Evolutionary conservation across 768 basidiomycete species (phyloP), one percentile per base, ranked within the genome.

Genomic region (Lactarius quietus): DNA sequence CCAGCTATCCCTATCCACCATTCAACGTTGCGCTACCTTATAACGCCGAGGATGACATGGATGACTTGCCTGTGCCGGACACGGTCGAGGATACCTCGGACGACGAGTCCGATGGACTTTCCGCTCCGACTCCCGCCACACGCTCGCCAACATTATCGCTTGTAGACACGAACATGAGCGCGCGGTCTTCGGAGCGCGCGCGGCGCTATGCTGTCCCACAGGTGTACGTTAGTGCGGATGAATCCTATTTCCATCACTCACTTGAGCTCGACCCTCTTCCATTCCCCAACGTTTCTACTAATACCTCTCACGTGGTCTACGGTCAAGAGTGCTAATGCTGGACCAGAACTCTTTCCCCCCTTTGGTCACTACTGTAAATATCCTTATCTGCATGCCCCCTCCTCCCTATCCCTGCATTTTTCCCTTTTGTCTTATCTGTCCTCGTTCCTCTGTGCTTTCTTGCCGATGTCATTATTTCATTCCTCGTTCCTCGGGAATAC

Each of bases 31-130:
- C 87, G 54, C 79, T 88, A 53, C 86, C 90, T 62, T 88, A 87
- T 70, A 82, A 81, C 72, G 80, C 85, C 65, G 73, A 74, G 70
- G 84, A 88, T 76, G 86, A 89, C 76, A 71, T 83, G 68, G 88
- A 88, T 70, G 87, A 88, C 72, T 80, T 86, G 36, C 78, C 87
- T 33, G 84, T 91, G 51, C 90, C 89, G 52, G 90, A 92, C 72
- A 86, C 89, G 48, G 89, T 92, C 81, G 90, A 92, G 74, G 90
- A 92, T 75, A 84, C 82, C 41, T 92, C 90, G 53, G 91, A 92
- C 77, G 90, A 92, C 78, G 91, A 92, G 79, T 90, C 90, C 18
- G 90, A 92, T 70, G 77, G 83, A 6, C 83, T 80, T 12, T 82
- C 83, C 12, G 86, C 88, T 8, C 88, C 87, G 56, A 86, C 67